Evolutionary conservation across 768 basidiomycete genomes (phyloP).

Genomic region (Tylopilus plumbeoviolaceoides): DNA sequence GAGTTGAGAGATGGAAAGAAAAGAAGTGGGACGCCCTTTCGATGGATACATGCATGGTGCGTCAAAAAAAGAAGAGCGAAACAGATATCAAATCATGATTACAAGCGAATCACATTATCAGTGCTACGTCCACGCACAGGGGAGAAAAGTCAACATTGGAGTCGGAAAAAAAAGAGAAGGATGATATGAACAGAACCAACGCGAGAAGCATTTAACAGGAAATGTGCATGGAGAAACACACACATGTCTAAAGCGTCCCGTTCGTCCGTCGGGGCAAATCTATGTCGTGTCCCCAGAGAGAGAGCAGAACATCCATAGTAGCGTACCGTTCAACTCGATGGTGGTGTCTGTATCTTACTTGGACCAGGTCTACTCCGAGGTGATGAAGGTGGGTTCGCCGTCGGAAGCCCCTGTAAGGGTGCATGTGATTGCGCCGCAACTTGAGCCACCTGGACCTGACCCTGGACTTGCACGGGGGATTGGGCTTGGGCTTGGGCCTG

Average conservation of each 20-base stretch:
- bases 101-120: not conserved
- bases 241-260: slow-evolving; percentile 23
- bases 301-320: slow-evolving; percentile 1
- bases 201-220: not conserved
- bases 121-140: slow-evolving; percentile 7
- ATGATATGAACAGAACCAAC: not conserved
- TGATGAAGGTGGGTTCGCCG: slow-evolving; percentile 17
- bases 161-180: too few species aligned
- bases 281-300: slow-evolving; percentile 15
- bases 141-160: not conserved
- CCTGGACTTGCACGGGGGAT: slow-evolving; percentile 18
- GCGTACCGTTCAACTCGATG: slow-evolving; percentile 11
- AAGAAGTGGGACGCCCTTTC: slow-evolving; percentile 2
- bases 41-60: slow-evolving; percentile 18
- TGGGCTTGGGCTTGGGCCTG: slow-evolving; percentile 20
- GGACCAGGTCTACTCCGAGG: slow-evolving; percentile 24
- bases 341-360: slow-evolving; percentile 19
- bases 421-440: slow-evolving; percentile 19
- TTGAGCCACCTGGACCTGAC: slow-evolving; percentile 22
- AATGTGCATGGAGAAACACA: slow-evolving; percentile 6
- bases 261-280: slow-evolving; percentile 17
- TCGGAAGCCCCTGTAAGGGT: slow-evolving; percentile 19
- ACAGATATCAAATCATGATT: not conserved
- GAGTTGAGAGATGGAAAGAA: slow-evolving; percentile 4
- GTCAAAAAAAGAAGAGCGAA: not conserved